Conservation (phyloP, 2,329 filamentous ascomycete species). For the Penicillium sp. region DNA sequence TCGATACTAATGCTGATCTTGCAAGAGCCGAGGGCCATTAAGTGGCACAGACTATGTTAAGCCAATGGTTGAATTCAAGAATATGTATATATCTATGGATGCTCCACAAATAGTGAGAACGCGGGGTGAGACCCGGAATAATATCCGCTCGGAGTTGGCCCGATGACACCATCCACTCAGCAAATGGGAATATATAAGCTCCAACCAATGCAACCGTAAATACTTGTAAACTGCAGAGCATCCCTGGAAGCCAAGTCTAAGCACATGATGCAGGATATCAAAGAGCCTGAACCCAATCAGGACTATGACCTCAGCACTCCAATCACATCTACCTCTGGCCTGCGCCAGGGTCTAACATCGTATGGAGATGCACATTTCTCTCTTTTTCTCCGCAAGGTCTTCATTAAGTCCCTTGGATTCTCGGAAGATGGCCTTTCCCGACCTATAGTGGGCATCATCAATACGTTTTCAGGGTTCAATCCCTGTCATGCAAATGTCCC, state of each 20-base stretch:
- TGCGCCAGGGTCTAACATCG: constrained; percentile 64
- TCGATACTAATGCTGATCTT: no score
- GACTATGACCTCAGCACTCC: constrained; percentile 62
- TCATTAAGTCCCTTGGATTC: constrained; percentile 75
- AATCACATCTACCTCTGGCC: constrained; percentile 53
- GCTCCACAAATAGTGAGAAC: background rate
- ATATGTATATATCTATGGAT: no score
- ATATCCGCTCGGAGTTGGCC: constrained; percentile 24
- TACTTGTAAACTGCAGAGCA: background rate
- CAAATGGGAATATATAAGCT: constrained; percentile 17
- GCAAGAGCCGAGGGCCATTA: no score
- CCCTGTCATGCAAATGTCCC: constrained; percentile 73
- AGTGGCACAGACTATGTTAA: background rate
- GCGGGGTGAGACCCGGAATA: constrained; percentile 16
- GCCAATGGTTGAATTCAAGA: background rate
- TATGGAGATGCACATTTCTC: constrained; percentile 76
- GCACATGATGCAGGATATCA: constrained; percentile 2
- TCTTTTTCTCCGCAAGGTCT: constrained; percentile 71
- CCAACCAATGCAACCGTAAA: background rate
- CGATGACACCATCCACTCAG: constrained; percentile 26
- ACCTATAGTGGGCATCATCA: constrained; percentile 73
- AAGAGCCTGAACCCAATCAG: constrained; percentile 9
- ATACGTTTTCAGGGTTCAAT: constrained; percentile 72
- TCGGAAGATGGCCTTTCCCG: constrained; percentile 69
- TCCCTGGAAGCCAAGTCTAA: background rate